Percentiles rank a stretch among this genome's conserved stretches.
Conservation (phyloP, 192 early-diverging fungal genomes). For the Glomus cerebriforme region DNA sequence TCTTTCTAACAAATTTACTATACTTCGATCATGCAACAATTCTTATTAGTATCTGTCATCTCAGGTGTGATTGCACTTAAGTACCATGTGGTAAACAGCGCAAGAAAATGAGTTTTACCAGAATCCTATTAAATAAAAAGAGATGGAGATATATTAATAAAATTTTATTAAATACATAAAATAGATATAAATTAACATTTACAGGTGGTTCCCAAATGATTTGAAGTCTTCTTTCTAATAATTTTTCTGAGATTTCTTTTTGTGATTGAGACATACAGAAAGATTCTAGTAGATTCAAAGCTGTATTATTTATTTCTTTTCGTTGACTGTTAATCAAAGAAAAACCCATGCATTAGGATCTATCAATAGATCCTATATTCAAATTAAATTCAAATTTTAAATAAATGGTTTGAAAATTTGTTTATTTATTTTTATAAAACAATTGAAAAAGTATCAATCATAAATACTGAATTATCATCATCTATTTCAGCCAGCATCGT, state of each 20-base stretch:
- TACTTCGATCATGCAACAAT: constrained; percentile 47
- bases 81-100: constrained; percentile 43
- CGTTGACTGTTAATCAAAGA: neutral
- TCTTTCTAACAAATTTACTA: constrained; percentile 42
- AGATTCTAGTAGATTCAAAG: constrained; percentile 32
- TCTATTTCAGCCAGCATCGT: constrained; percentile 23
- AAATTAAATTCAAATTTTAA: neutral
- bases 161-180: too few species aligned
- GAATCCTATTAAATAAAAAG: constrained; percentile 41
- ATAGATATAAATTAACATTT: too few species aligned
- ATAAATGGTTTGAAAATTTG: too few species aligned
- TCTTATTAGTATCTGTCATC: constrained; percentile 33
- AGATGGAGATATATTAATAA: too few species aligned
- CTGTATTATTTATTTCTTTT: constrained; percentile 39
- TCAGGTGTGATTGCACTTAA: constrained; percentile 37
- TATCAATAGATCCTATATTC: constrained; percentile 36
- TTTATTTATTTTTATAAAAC: too few species aligned
- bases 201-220: constrained; percentile 35
- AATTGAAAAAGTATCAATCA: neutral
- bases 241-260: constrained; percentile 38
- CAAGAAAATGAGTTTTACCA: constrained; percentile 52
- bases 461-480: constrained; percentile 8
- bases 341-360: constrained; percentile 44
- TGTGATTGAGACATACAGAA: constrained; percentile 51
- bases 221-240: constrained; percentile 42